phyloP scores from a whole-genome alignment of 192 early-diverging fungal genomes.

The Mortierella alpina region DNA sequence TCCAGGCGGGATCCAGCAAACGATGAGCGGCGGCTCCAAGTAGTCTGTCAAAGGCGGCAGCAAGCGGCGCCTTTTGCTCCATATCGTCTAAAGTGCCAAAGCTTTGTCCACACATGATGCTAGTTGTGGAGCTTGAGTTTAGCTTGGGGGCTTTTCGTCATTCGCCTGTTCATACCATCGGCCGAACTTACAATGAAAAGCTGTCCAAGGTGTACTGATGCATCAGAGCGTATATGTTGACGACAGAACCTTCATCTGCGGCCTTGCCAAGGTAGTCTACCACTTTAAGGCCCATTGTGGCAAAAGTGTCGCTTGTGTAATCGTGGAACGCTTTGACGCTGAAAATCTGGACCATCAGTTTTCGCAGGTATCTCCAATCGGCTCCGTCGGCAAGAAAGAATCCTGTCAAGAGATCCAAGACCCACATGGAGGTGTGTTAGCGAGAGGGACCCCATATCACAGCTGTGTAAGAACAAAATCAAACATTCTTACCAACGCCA shows the following conservation, averaged over 20 bases:
- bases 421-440: background rate
- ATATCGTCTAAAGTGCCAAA: constrained; percentile 3
- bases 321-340: constrained; percentile 17
- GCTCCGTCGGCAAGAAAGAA: constrained; percentile 8
- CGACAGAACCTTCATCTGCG: constrained; percentile 12
- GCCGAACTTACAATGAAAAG: constrained; percentile 16
- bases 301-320: constrained; percentile 23
- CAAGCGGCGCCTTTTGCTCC: constrained; percentile 33
- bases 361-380: constrained; percentile 7
- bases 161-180: background rate
- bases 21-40: constrained; percentile 25
- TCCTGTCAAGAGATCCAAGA: background rate
- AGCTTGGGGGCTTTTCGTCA: background rate
- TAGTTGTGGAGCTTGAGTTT: background rate
- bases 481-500: constrained; percentile 1
- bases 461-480: background rate
- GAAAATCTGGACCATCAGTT: background rate
- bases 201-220: constrained; percentile 41
- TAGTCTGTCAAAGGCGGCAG: constrained; percentile 56
- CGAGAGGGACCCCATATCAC: background rate
- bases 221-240: constrained; percentile 55
- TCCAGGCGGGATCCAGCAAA: constrained; percentile 22
- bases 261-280: constrained; percentile 6
- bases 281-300: constrained; percentile 6
- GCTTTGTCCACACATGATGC: constrained; percentile 7